Base-by-base conservation (phyloP, 164 flowering plant species). In the Akebia trifoliata region DNA sequence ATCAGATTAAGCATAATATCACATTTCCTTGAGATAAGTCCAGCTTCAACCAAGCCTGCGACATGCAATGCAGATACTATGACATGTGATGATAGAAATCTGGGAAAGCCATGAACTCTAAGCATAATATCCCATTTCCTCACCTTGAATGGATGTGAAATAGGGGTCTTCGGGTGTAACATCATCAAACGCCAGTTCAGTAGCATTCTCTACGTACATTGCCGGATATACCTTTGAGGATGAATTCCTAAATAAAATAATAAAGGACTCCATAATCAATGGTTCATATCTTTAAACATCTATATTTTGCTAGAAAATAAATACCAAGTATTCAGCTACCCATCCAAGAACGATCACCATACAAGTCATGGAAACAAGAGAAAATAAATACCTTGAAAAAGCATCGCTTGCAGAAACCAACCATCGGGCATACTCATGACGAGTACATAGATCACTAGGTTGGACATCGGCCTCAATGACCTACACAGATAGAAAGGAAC, bases 341-440 rank as follows among this genome's bases (percentile, higher is more conserved):
- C 49, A 56, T 8, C 38, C 30, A 31, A 53, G 50, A 25, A 30
- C 30, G 28, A 28, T 15, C 44, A 30, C 20, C 10, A n/a, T n/a
- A n/a, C n/a, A n/a, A n/a, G n/a, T n/a, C n/a, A n/a, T n/a, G n/a
- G 32, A 10, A 57, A 49, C 40, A 63, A 35, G 59, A 61, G 31
- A 54, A 0, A 56, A 30, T 26, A 4, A 11, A 53, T 65, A 90
- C 97, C 97, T 80, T 39, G 88, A 83, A 49, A 90, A 90, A 70
- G 73, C 75, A 73, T 84, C 76, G 72, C 90, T 90, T 36, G 92
- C 95, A 57, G 85, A 71, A 34, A 90, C 85, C 73, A 90, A 65
- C 97, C 97, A 90, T 51, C 97, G 87, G 46, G 97, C 95, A 78
- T 78, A 90, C 56, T 90, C 97, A n/a, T n/a, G n/a, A n/a, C n/a